Evolutionary conservation across 2,329 filamentous ascomycete species (phyloP), one percentile per base, ranked within the genome.

Genomic region (Aureobasidium vineae): DNA sequence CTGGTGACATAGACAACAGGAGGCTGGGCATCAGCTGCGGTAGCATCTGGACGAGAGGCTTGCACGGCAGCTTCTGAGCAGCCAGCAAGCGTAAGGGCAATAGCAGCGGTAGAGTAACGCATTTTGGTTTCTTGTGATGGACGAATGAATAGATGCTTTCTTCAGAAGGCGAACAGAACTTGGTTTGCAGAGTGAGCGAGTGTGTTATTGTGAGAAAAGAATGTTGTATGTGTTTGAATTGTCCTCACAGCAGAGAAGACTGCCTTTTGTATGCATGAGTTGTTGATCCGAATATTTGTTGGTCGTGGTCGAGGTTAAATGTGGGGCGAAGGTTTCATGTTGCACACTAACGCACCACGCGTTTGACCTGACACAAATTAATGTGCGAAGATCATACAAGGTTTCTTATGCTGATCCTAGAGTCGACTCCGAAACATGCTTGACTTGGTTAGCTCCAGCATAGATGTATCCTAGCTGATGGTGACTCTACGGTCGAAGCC

Each of bases 1-100:
- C 47, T 49, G 49, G 61, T 64, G 8, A 64, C 61, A 33, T 64
- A 64, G 36, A 64, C 61, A 26, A 64, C 61, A 36, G 61, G 49
- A 23, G 33, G 33, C 33, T 36, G 33, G 13, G 33, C 33, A 36
- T 36, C 33, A 36, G 33, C 33, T 36, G 33, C 10, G 2, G 33
- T 10, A 36, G 33, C 33, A 36, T 36, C 33, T 36, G 33, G 33
- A 36, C 33, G 33, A 13, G 33, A 36, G 13, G 33, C 33, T 10
- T 36, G 33, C 13, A 36, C 33, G 33, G 47, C 47, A n/a, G 61
- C 61, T 33, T 38, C 36, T 16, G 61, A 23, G 15, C 36, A 11
- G 26, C 26, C 61, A 16, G 61, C 61, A 21, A 64, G 49, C 6
- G 61, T 49, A 19, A 64, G 61, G 45, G 61, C 61, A 36, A 54